Evolutionary conservation across 768 basidiomycete genomes (phyloP), one percentile per base, ranked within the genome.

Genomic region (Suillus luteus): DNA sequence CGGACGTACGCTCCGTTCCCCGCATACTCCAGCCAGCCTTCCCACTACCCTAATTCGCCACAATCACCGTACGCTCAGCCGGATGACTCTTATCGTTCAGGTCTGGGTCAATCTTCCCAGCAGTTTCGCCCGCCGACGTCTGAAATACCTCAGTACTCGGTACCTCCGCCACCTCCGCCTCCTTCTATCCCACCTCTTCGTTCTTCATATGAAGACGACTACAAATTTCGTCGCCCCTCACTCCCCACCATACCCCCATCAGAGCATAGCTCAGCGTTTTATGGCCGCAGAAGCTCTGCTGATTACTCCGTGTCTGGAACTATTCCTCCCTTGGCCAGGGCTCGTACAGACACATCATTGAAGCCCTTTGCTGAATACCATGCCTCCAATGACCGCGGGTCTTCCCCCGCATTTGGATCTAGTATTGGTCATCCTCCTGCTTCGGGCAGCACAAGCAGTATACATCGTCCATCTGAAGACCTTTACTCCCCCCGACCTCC

Each of bases 1-100:
- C 74, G 79, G 57, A 77, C 78, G 59, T 81, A 79, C 46, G 79
- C 80, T 24, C 69, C 80, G n/a, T 81, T 81, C 68, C 78, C 80
- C 19, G 65, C 75, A 31, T 77, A 78, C 62, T 63, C 72, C 7
- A 48, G 60, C 7, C 76, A 76, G 46, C 22, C 75, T 44, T 24
- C 68, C 62, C 64, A 66, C 62, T 73, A 70, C 66, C 58, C 69
- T 61, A 72, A 69, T 55, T 35, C 66, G 15, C 65, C 75, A n/a
- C 55, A 66, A 33, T 60, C 70, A 38, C 38, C 63, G 10, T 69
- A 74, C 55, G 15, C 64, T 3, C 75, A 73, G 40, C 19, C 40
- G 1, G 43, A 38, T 27, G 74, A 77, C 19, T 59, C 65, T 59
- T 72, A 66, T 51, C 70, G 69, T 44, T 11, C 65, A 1, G 67